These are phyloP conservation scores for Aspergillus vadensis DNA, from an alignment of 2,329 filamentous ascomycete species.

Conservation along the genomic window DNA sequence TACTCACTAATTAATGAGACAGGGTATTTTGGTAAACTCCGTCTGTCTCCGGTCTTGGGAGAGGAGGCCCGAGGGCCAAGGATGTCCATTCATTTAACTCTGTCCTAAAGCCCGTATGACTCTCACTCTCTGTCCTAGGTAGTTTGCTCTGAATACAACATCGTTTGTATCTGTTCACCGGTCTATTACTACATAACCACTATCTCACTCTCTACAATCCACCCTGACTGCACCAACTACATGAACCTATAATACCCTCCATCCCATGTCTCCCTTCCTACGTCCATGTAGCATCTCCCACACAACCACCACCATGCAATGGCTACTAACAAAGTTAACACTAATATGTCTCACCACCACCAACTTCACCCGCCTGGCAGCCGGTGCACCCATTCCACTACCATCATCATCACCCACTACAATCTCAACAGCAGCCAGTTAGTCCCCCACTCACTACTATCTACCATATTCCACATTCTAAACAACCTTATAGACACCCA, in stretches of 20 bases:
- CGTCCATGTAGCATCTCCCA: conserved; percentile 14
- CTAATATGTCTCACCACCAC: background rate
- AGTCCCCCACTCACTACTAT: background rate
- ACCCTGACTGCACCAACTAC: background rate
- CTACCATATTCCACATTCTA: background rate
- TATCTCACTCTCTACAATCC: background rate
- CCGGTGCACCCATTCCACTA: background rate
- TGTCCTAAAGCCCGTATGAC: background rate
- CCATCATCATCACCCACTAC: too few relatives aligned
- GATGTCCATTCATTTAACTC: background rate
- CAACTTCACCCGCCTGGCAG: background rate
- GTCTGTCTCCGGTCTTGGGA: background rate
- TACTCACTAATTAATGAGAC: background rate
- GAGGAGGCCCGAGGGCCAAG: conserved; percentile 1
- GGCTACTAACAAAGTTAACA: conserved; percentile 15
- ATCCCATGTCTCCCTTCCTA: background rate
- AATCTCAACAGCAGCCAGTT: background rate
- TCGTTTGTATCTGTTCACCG: background rate
- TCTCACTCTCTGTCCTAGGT: background rate
- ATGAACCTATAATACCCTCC: too few relatives aligned
- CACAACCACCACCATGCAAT: conserved; percentile 21
- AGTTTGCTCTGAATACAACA: background rate
- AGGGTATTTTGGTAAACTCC: background rate
- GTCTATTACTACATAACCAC: background rate
- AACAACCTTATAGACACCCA: background rate